Percentiles rank a stretch among this genome's conserved stretches.
Conservation (phyloP, 805 yeast species). For the Starmerella sp. region DNA sequence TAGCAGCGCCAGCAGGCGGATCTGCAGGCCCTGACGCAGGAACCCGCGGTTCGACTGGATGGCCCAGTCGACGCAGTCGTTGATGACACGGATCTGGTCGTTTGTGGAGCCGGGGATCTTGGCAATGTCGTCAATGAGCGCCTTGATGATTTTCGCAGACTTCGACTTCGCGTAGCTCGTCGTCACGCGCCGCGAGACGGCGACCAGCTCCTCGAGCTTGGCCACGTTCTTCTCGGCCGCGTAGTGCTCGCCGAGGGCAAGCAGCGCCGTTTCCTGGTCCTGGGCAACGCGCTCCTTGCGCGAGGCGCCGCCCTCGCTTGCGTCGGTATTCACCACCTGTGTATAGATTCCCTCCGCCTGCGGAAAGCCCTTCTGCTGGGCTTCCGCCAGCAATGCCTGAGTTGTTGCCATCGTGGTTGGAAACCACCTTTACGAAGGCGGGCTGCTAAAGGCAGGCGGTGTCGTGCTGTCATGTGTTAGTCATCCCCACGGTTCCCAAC, state of each 20-base stretch:
- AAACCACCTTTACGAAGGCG: not conserved
- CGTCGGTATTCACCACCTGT: slow-evolving; percentile 19
- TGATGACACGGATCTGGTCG: slow-evolving; percentile 59
- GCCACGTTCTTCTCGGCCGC: slow-evolving; percentile 36
- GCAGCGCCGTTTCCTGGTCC: slow-evolving; percentile 55
- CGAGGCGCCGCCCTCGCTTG: slow-evolving; percentile 14
- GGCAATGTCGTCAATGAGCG: slow-evolving; percentile 69
- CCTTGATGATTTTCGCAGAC: slow-evolving; percentile 79
- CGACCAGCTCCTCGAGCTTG: slow-evolving; percentile 50
- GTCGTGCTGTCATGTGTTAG: not conserved
- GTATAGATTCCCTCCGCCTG: slow-evolving; percentile 14
- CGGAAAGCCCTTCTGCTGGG: slow-evolving; percentile 19
- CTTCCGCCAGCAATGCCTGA: slow-evolving; percentile 29
- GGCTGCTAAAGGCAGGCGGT: not conserved
- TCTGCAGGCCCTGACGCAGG: slow-evolving; percentile 75
- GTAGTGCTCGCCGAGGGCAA: slow-evolving; percentile 67
- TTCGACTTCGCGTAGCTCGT: slow-evolving; percentile 82
- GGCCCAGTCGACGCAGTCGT: slow-evolving; percentile 82
- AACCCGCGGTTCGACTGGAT: slow-evolving; percentile 70
- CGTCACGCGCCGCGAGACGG: slow-evolving; percentile 58
- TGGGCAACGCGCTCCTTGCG: slow-evolving; percentile 37
- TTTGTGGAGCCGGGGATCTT: slow-evolving; percentile 46
- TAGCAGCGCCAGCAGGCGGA: slow-evolving; percentile 67
- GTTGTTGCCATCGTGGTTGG: slow-evolving; percentile 11
- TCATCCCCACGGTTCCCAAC: not conserved